Base-by-base conservation (phyloP, 192 early-diverging fungal species). In the Coemansia sp. region DNA sequence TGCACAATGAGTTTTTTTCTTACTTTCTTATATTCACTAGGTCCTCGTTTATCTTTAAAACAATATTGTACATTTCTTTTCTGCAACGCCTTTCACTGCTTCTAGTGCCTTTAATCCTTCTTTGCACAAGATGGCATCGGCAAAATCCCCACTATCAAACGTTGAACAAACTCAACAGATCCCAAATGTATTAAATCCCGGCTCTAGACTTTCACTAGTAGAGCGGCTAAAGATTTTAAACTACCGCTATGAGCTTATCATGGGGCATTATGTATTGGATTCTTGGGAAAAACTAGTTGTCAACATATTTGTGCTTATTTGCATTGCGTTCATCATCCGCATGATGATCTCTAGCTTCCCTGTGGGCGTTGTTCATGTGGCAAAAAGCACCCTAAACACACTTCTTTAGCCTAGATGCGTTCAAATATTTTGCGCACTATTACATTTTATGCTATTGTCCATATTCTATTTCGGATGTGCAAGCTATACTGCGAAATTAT, bases 241-340 rank as follows among this genome's bases (percentile, higher is more conserved):
- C 57, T 91, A 90, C 80, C 88, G 88, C 67, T 96, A 95, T 62
- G 94, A 94, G 74, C 76, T 94, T 24, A 88, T 90, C 32, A 89
- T 90, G 19, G 93, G 91, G 22, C 84, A 93, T 30, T 94, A 93
- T 74, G 92, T 98, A 88, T 77, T 98, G 64, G 93, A 98, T 62
- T 88, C 90, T 14, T 95, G 91, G 91, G 95, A 98, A 74, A 95
- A 93, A 78, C 77, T 84, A 31, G 65, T 92, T 10, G 89, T 93
- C 62, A 93, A 75, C 32, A 39, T 27, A 20, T 24, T 71, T 30
- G 55, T 63, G 3, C 14, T 64, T 17, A 23, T 64, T 6, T 66
- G 60, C 32, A 11, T 72, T 19, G 57, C 24, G 29, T 78, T 78
- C 42, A 32, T 72, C 30, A 36, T 68, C 25, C 57, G 61, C 62